Percentiles rank a stretch among this genome's conserved stretches.
Conservation (phyloP, 371 early-diverging fungal species). For the Syncephalastrum monosporum region DNA sequence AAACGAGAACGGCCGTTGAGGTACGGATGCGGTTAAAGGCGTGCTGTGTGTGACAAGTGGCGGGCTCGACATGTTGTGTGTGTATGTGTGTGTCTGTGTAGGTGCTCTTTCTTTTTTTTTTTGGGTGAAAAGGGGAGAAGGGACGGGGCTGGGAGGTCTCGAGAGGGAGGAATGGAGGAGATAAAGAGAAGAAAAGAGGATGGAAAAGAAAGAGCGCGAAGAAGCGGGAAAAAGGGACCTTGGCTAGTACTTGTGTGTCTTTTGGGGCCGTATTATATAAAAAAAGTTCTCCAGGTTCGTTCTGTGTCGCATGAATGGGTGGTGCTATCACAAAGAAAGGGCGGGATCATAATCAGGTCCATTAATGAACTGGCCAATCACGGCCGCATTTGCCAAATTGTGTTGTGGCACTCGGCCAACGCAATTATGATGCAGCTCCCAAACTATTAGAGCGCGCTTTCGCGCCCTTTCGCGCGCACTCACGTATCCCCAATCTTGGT, state of each 20-base stretch:
- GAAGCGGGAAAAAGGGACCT: slow-evolving; percentile 5
- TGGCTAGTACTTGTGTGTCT: slow-evolving; percentile 1
- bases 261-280: slow-evolving; percentile 1
- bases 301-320: slow-evolving; percentile 6
- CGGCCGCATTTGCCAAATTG: slow-evolving; percentile 5
- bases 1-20: slow-evolving; percentile 17
- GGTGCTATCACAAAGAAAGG: slow-evolving; percentile 1
- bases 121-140: slow-evolving; percentile 3
- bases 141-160: slow-evolving; percentile 1
- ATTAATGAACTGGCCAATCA: slow-evolving; percentile 22
- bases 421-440: slow-evolving; percentile 8
- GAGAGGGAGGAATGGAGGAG: slow-evolving; percentile 10
- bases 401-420: slow-evolving; percentile 24
- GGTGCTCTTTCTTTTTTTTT: not conserved
- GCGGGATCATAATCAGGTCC: slow-evolving; percentile 10
- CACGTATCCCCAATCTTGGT: too few relatives aligned
- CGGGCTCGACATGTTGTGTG: slow-evolving; percentile 3
- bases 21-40: slow-evolving; percentile 8
- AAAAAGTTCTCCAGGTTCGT: slow-evolving; percentile 5
- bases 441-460: not conserved
- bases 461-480: too few relatives aligned
- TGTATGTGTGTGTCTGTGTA: slow-evolving; percentile 1
- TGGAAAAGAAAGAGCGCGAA: slow-evolving; percentile 7
- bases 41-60: slow-evolving; percentile 15
- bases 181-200: slow-evolving; percentile 9